Evolutionary conservation across 139 green algal genomes (phyloP), one percentile per base, ranked within the genome.

Genomic region (Diplosphaera chodatii): DNA sequence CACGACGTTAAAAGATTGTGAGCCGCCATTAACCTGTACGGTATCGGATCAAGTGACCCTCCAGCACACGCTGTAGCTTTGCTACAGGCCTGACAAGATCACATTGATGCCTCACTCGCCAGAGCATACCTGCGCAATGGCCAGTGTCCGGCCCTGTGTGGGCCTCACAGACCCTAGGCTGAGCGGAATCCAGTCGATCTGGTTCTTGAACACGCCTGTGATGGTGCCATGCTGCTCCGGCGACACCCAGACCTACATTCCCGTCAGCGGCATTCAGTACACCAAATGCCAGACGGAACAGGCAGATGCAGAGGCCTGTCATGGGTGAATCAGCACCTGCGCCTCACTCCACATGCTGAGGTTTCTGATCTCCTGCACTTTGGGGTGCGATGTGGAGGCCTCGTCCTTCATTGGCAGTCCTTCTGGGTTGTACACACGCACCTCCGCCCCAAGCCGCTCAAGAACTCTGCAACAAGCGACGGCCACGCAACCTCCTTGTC

Each of bases 161-260:
- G 74, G 74, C 27, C 74, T 32, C 15, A 79, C 74, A 20, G 32
- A 67, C 4, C 74, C 74, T 15, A 73, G 56, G 29, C 27, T 64
- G 18, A 79, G 64, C 2, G 74, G 74, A 30, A 79, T 68, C 74
- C 74, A 79, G 63, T 79, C 74, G 22, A 79, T 75, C 74, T 79
- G 74, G 40, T 75, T 79, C n/a, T 79, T 79, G 63, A 79, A 79
- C 40, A 79, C 74, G 4, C 48, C 74, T 21, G 74, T 79, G 31
- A 79, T 62, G 15, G 62, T 71, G 29, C 74, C 74, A 48, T 79
- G 74, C 74, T 74, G 66, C 63, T 79, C 74, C 20, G 74, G 74
- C 28, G 23, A 69, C 3, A 71, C 63, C 74, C 74, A 79, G 18
- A 71, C 56, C 32, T 71, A 37, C 34, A n/a, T n/a, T n/a, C n/a